Evolutionary conservation across 2,329 filamentous ascomycete species (phyloP), one percentile per base, ranked within the genome.

Genomic region (Ceratocystis alfenasii): DNA sequence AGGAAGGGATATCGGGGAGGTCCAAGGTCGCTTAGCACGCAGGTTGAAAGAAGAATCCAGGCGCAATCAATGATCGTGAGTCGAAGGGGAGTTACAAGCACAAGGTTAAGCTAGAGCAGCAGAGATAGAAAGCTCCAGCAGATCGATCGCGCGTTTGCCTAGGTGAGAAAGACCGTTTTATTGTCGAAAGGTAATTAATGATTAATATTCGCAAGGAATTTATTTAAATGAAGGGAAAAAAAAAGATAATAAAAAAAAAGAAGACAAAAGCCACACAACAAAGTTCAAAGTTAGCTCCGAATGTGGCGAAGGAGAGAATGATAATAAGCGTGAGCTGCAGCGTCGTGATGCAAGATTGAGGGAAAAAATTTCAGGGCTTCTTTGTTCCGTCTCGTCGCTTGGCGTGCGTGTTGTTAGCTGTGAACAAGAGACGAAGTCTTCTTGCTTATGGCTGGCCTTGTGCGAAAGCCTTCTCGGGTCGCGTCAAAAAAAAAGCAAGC

Each of bases 381-480:
- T 36, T 22, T 41, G 33, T 41, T 25, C 17, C 20, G 22, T 41
- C 6, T 62, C 45, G 41, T 62, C 10, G 10, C 44, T 17, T 28
- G n/a, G 25, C 44, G 61, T 62, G 36, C 57, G 33, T 46, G 30
- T 45, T 5, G 59, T 41, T 22, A 30, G 59, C 12, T 53, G 60
- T 45, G 60, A 62, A 20, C n/a, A 20, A 63, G 25, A 55, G 25
- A 55, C 7, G 20, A 6, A 55, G 55, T 12, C 28, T 36, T 28
- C 36, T 62, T 36, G 55, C 28, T 25, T 20, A 15, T n/a, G 15
- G 44, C 36, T 41, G 12, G 36, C 36, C 36, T 41, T 41, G 36
- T 41, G 36, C 36, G 36, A 41, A 62, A 63, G 61, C n/a, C 55
- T 59, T 36, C 44, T 45, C 20, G 46, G 41, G 61, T 63, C 61